These are phyloP conservation scores for Kwoniella sp. DNA, from an alignment of 768 basidiomycete genomes.

Conservation along the genomic window DNA sequence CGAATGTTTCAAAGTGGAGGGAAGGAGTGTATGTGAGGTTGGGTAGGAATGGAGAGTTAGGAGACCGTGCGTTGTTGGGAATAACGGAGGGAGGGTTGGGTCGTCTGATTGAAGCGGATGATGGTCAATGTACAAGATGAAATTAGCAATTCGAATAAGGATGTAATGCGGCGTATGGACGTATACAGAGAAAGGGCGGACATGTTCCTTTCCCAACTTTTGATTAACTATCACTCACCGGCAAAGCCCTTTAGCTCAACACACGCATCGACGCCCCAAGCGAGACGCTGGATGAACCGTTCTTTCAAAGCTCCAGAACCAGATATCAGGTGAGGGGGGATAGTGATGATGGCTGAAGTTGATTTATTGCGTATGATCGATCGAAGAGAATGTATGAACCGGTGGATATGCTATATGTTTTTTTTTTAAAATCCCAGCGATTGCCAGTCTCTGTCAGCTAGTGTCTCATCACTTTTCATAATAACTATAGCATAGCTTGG, in stretches of 20 bases:
- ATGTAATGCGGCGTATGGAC: constrained; percentile 1
- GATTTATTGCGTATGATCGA: constrained; percentile 52
- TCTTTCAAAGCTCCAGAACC: constrained; percentile 55
- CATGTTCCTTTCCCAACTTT: no score
- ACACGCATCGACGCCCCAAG: constrained; percentile 76
- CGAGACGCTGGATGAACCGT: constrained; percentile 73
- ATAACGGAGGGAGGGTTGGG: constrained; percentile 70
- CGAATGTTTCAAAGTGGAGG: constrained; percentile 81
- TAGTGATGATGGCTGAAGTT: constrained; percentile 68
- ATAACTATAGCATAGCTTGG: neutral
- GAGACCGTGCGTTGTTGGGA: constrained; percentile 84
- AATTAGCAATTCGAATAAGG: no score
- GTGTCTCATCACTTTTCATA: neutral
- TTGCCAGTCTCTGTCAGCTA: neutral
- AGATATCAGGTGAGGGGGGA: constrained; percentile 65
- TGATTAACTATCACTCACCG: no score
- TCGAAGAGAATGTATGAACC: constrained; percentile 72
- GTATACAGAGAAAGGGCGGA: no score
- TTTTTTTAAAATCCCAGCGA: no score
- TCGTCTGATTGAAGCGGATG: no score
- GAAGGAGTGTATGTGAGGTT: constrained; percentile 68
- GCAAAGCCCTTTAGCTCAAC: constrained; percentile 76
- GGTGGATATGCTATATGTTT: constrained; percentile 62
- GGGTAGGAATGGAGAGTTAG: constrained; percentile 77
- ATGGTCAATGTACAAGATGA: no score